Evolutionary conservation across 345 rosid species (phyloP).

Genomic region (Hevea brasiliensis): DNA sequence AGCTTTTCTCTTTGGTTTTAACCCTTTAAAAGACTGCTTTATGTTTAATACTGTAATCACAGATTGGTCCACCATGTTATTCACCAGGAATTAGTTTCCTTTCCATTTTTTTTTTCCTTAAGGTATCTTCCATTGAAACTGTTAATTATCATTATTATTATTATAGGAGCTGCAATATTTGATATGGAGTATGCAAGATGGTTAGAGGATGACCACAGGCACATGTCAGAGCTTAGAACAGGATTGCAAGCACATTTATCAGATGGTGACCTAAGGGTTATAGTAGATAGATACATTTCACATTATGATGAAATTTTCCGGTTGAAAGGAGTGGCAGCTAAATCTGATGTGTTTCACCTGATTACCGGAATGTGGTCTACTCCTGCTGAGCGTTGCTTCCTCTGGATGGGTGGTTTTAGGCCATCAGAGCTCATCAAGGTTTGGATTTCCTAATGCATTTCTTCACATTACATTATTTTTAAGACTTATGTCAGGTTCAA

Average conservation of each 20-base stretch:
- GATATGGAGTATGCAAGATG: slow-evolving; percentile 95
- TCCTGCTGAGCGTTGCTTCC: slow-evolving; percentile 92
- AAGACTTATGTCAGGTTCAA: not conserved
- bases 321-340: slow-evolving; percentile 63
- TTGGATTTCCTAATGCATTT: not conserved
- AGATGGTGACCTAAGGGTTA: slow-evolving; percentile 65
- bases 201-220: slow-evolving; percentile 84
- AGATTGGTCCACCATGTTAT: not conserved
- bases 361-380: slow-evolving; percentile 87
- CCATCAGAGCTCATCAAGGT: slow-evolving; percentile 98
- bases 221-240: slow-evolving; percentile 77
- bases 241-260: slow-evolving; percentile 74
- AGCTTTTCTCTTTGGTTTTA: not conserved
- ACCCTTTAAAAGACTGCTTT: not conserved
- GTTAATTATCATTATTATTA: not conserved
- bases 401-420: slow-evolving; percentile 97
- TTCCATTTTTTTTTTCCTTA: too few relatives aligned
- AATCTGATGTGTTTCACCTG: slow-evolving; percentile 85
- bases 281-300: slow-evolving; percentile 72
- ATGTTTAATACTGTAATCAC: not conserved
- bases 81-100: not conserved
- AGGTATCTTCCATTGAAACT: too few relatives aligned
- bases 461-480: not conserved
- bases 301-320: slow-evolving; percentile 89
- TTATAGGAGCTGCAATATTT: slow-evolving; percentile 80